phyloP scores from a whole-genome alignment of 2,329 filamentous ascomycete genomes.

The Fragosphaeria purpurea region DNA sequence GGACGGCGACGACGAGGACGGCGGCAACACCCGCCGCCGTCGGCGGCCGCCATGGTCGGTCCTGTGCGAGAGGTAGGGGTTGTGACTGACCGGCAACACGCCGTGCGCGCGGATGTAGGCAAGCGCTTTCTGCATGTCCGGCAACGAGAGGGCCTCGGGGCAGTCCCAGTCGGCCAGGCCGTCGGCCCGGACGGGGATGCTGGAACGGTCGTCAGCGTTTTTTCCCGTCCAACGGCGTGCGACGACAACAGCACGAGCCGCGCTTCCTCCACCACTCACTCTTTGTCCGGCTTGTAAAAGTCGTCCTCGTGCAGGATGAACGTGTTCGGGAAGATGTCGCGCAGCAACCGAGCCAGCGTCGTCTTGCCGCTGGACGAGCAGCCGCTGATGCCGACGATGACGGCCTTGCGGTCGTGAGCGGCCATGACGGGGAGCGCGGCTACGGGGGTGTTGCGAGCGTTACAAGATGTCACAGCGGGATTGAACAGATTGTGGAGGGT shows the following conservation, averaged over 20 bases:
- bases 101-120: constrained; percentile 61
- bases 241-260: too few relatives aligned
- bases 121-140: constrained; percentile 56
- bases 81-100: constrained; percentile 45
- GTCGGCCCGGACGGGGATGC: constrained; percentile 41
- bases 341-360: constrained; percentile 74
- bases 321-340: constrained; percentile 65
- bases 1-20: neutral
- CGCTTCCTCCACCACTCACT: constrained; percentile 34
- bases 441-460: too few relatives aligned
- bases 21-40: neutral
- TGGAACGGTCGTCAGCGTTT: constrained; percentile 15
- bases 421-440: constrained; percentile 4
- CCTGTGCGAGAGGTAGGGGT: constrained; percentile 15
- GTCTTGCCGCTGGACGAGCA: constrained; percentile 93
- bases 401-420: constrained; percentile 29
- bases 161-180: constrained; percentile 88
- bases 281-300: constrained; percentile 75
- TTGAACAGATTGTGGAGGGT: too few relatives aligned
- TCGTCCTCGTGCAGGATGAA: constrained; percentile 94
- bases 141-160: constrained; percentile 63
- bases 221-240: too few relatives aligned
- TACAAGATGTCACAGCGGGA: too few relatives aligned
- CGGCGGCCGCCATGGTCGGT: constrained; percentile 17
- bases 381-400: constrained; percentile 76